Evolutionary conservation across 495 filamentous ascomycete genomes (phyloP), one percentile per base, ranked within the genome.

Genomic region (Diplogelasinospora grovesii): DNA sequence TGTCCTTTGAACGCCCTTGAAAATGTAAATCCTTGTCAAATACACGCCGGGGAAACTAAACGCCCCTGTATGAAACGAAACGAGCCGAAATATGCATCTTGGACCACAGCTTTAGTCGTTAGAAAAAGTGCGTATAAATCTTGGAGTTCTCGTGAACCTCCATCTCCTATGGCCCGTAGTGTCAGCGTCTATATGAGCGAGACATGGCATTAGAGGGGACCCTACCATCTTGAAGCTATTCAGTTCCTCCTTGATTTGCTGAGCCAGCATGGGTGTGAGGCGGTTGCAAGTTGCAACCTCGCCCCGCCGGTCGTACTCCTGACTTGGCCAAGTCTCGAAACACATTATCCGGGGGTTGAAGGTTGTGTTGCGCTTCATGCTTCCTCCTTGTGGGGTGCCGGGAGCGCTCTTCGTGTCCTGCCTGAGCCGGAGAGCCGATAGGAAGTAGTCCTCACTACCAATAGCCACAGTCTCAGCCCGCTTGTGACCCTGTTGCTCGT

Each of bases 91-190:
- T 46, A 48, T 52, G 36, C 40, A 25, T n/a, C 34, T 42, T 39
- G 25, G 23, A 41, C 41, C 53, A 43, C 51, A 44, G 54, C 55
- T 46, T 50, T 54, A 51, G 50, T 68, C 68, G 53, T 75, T 63
- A 99, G 70, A 99, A 95, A 77, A 97, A 99, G 76, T 99, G 92
- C 53, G 92, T 99, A 73, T 97, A 95, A 50, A 95, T 85, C 66
- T 97, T 97, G 40, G 93, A 97, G 60, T 83, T 84, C 68, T 95
- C 89, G 59, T 99, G 92, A 57, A 99, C 92, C 71, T 97, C 92
- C 92, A 99, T 99, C 68, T 99, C 92, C 93, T 98, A 48, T n/a
- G n/a, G n/a, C n/a, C n/a, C n/a, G n/a, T n/a, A n/a, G n/a, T n/a
- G n/a, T n/a, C n/a, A n/a, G n/a, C n/a, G n/a, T n/a, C n/a, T n/a